Conservation (phyloP, 768 basidiomycete genomes). For the Pisolithus microcarpus region DNA sequence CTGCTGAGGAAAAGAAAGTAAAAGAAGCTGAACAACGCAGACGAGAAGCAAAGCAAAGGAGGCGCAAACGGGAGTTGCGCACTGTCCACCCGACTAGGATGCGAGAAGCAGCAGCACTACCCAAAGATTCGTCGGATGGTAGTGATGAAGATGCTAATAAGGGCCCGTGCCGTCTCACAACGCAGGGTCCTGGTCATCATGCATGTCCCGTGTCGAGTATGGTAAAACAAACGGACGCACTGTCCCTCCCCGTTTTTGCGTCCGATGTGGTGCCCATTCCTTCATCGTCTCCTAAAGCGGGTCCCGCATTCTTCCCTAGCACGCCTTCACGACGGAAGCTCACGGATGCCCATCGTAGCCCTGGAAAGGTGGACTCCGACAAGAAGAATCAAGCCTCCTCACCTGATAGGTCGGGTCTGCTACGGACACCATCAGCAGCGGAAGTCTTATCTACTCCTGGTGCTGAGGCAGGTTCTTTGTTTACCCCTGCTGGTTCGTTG, state of each 20-base stretch:
- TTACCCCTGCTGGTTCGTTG: constrained; percentile 8
- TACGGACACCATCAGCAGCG: constrained; percentile 3
- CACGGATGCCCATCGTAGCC: constrained; percentile 10
- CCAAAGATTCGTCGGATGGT: constrained; percentile 21
- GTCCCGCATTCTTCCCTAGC: constrained; percentile 17
- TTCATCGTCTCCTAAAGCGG: constrained; percentile 20
- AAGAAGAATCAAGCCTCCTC: neutral
- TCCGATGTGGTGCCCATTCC: constrained; percentile 21
- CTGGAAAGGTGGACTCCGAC: constrained; percentile 4
- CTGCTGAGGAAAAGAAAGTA: constrained; percentile 25
- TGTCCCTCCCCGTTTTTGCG: constrained; percentile 26
- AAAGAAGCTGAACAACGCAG: constrained; percentile 21
- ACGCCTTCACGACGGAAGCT: constrained; percentile 33
- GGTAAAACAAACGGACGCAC: constrained; percentile 3
- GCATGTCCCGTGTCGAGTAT: constrained; percentile 1
- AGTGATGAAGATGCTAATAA: constrained; percentile 5
- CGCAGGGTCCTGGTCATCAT: neutral
- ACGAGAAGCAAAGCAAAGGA: constrained; percentile 14
- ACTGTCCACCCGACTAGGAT: neutral
- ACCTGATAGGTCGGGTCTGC: neutral
- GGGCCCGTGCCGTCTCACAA: too few relatives aligned
- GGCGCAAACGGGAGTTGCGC: constrained; percentile 7
- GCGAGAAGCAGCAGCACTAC: neutral
- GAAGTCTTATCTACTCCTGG: constrained; percentile 19
- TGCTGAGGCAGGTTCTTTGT: constrained; percentile 7